Base-by-base conservation (phyloP, 345 rosid species). In the Populus davidiana region DNA sequence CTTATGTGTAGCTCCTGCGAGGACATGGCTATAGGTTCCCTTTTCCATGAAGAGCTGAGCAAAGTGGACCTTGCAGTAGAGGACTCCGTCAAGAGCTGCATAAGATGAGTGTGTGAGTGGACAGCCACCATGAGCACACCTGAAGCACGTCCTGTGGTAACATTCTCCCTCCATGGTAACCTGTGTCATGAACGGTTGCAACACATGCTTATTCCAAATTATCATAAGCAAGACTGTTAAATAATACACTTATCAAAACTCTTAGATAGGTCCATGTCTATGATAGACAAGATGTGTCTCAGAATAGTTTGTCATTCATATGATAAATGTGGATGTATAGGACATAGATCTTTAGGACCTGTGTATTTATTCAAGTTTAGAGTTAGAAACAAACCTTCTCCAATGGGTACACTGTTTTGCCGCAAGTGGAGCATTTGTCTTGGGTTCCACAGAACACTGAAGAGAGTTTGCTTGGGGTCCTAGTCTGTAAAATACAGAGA, bases 61-160 rank as follows among this genome's bases (percentile, higher is more conserved):
- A 79, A 93, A 93, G 70, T 93, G 98, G 85, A 88, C 92, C 84
- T 86, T 92, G 91, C 98, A 93, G 85, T 92, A 93, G 62, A 93
- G 79, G 59, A 86, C 84, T 49, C 98, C 97, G 72, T 92, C 93
- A 39, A 90, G 89, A 38, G 97, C 89, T 18, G 97, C 95, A 68
- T 90, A 93, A 69, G 89, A 85, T 27, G 97, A 89, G 59, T 91
- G 92, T 20, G 95, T 90, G 65, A 92, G 81, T 1, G 90, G 68
- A 78, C 95, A 93, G 8, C 98, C 92, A 18, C 95, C 97, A 64
- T 87, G 93, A 13, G 94, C 89, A 69, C 98, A 93, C 75, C 86
- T 89, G 91, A 93, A 93, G 86, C 98, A 93, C 74, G 94, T 80
- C 87, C 91, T 93, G 91, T 93, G 98, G 83, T 86, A 93, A 59